A percentile compares a stretch with the other conserved stretches of the same genome.
These are phyloP conservation scores for Turritis glabra DNA, from an alignment of 345 rosid genomes.

Conservation along the genomic window DNA sequence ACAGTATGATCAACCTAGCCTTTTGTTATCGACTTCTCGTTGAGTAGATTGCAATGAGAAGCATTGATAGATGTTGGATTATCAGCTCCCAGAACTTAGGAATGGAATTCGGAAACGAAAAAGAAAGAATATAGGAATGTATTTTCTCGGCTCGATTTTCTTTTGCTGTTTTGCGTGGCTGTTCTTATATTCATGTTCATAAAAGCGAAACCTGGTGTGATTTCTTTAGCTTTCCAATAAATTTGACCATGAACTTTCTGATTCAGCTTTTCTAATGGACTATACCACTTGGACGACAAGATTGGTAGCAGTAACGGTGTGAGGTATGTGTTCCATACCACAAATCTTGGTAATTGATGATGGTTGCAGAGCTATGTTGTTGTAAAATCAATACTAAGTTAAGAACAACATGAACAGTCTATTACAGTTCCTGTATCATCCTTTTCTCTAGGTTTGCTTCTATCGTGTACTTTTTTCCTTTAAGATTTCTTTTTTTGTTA, in stretches of 20 bases:
- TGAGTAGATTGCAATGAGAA: conserved; percentile 1
- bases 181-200: background rate
- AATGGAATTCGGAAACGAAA: background rate
- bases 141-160: background rate
- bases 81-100: background rate
- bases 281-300: conserved; percentile 40
- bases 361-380: background rate
- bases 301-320: conserved; percentile 20
- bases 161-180: background rate
- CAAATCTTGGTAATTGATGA: background rate
- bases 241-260: conserved; percentile 25
- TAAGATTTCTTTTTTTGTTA: background rate
- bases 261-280: conserved; percentile 53
- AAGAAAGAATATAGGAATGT: background rate
- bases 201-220: background rate
- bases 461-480: background rate
- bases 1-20: background rate
- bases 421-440: background rate
- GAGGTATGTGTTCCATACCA: conserved; percentile 37
- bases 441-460: conserved; percentile 1
- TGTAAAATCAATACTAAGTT: background rate
- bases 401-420: background rate
- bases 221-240: conserved; percentile 6
- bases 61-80: conserved; percentile 2
- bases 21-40: background rate